phyloP scores from a whole-genome alignment of 2,329 filamentous ascomycete species.

The Arthrobotrys iridis region DNA sequence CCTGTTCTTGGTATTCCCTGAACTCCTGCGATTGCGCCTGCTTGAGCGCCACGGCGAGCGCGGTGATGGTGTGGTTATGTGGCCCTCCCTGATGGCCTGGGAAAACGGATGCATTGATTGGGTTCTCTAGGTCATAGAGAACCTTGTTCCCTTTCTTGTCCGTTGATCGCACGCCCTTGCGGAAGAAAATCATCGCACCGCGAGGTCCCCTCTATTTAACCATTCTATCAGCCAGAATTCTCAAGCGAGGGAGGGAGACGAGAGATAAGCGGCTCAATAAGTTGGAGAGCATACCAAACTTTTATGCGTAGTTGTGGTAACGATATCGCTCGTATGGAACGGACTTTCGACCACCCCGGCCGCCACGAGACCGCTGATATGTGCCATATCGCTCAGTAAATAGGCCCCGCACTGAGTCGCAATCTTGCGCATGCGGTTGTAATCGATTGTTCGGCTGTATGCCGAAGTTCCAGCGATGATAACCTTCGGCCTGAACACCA shows the following conservation, averaged over 20 bases:
- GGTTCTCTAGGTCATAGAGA: constrained; percentile 86
- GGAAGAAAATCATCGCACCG: constrained; percentile 98
- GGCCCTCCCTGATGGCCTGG: constrained; percentile 97
- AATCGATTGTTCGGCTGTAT: constrained; percentile 96
- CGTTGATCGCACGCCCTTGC: constrained; percentile 84
- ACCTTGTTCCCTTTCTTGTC: constrained; percentile 81
- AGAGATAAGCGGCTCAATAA: background rate
- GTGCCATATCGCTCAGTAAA: constrained; percentile 93
- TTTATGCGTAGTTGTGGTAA: constrained; percentile 98
- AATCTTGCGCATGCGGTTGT: constrained; percentile 88
- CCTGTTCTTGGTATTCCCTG: constrained; percentile 88
- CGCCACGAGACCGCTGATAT: constrained; percentile 93
- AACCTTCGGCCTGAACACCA: constrained; percentile 92
- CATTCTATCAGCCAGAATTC: background rate
- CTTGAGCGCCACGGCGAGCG: constrained; percentile 90
- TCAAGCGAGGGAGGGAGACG: background rate
- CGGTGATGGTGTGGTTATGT: constrained; percentile 99
- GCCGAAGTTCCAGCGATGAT: constrained; percentile 94
- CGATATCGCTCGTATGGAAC: constrained; percentile 89
- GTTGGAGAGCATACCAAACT: constrained; percentile 68
- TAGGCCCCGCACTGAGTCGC: constrained; percentile 92
- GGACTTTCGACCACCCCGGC: constrained; percentile 90
- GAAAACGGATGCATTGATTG: constrained; percentile 97
- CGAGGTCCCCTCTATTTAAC: constrained; percentile 76
- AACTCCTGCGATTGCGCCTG: constrained; percentile 91